These are phyloP conservation scores for Diplodia scrobiculata DNA, from an alignment of 2,329 filamentous ascomycete genomes.

Conservation along the genomic window DNA sequence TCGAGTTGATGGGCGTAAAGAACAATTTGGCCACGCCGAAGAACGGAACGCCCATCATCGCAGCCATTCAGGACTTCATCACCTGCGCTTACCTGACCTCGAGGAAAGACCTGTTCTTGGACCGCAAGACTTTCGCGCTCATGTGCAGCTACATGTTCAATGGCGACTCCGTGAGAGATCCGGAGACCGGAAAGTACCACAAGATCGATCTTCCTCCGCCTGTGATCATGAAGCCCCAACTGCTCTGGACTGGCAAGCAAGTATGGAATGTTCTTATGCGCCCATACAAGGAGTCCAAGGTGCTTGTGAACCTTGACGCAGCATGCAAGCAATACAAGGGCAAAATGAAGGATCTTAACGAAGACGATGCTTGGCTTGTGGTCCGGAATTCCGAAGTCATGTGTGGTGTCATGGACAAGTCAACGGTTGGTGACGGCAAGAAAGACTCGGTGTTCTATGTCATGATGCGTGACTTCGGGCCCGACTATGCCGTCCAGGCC, in stretches of 20 bases:
- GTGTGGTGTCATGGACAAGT: conserved; percentile 97
- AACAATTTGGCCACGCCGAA: conserved; percentile 94
- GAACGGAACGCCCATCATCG: conserved; percentile 97
- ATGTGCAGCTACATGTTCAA: conserved; percentile 94
- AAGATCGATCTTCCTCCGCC: conserved; percentile 84
- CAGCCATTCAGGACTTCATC: conserved; percentile 99
- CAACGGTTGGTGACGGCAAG: conserved; percentile 93
- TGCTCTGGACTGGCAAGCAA: conserved; percentile 95
- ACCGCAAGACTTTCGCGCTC: conserved; percentile 83
- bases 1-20: conserved; percentile 96
- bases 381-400: conserved; percentile 96
- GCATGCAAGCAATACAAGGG: conserved; percentile 80
- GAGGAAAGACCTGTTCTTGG: conserved; percentile 90
- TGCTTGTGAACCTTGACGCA: conserved; percentile 89
- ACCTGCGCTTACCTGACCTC: conserved; percentile 90
- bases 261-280: conserved; percentile 90
- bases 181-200: conserved; percentile 53
- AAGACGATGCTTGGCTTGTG: conserved; percentile 78
- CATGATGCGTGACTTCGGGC: conserved; percentile 90
- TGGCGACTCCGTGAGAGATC: conserved; percentile 57
- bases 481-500: conserved; percentile 79
- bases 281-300: conserved; percentile 79
- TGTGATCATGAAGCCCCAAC: conserved; percentile 79
- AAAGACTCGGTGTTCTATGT: conserved; percentile 98
- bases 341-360: conserved; percentile 75